A percentile compares a stretch with the other conserved stretches of the same genome.
Conservation (phyloP, 768 basidiomycete species). For the Amanita phalloides region DNA sequence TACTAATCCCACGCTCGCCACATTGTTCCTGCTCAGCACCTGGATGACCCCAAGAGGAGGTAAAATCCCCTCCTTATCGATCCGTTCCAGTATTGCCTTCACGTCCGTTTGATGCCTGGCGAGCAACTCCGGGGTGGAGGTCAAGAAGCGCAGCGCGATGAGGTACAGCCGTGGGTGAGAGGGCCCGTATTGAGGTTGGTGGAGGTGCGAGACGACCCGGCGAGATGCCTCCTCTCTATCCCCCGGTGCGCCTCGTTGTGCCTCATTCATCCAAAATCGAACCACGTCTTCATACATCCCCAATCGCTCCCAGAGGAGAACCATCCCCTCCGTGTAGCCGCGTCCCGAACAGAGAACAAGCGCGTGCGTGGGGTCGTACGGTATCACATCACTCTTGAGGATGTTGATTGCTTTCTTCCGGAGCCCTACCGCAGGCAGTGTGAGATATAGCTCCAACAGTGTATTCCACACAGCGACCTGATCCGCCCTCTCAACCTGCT, state of each 20-base stretch:
- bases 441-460: slow-evolving; percentile 84
- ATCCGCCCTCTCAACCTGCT: slow-evolving; percentile 44
- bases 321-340: slow-evolving; percentile 73
- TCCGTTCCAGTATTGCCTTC: slow-evolving; percentile 55
- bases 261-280: slow-evolving; percentile 83
- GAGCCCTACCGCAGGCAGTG: slow-evolving; percentile 29
- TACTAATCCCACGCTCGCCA: slow-evolving; percentile 85
- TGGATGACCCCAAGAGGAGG: slow-evolving; percentile 87
- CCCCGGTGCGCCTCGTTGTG: slow-evolving; percentile 24
- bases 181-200: slow-evolving; percentile 47
- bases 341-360: slow-evolving; percentile 88
- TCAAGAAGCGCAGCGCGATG: slow-evolving; percentile 82
- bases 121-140: slow-evolving; percentile 67
- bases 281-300: slow-evolving; percentile 96
- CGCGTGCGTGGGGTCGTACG: slow-evolving; percentile 86
- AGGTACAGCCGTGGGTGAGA: slow-evolving; percentile 64
- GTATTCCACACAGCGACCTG: slow-evolving; percentile 93
- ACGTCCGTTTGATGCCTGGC: slow-evolving; percentile 64
- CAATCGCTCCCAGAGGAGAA: slow-evolving; percentile 85
- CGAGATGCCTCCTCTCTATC: slow-evolving; percentile 32
- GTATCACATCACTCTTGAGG: slow-evolving; percentile 47
- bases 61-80: slow-evolving; percentile 77
- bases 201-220: slow-evolving; percentile 65
- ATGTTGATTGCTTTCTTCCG: slow-evolving; percentile 65
- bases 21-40: slow-evolving; percentile 77